These are phyloP conservation scores for Malus domestica DNA, from an alignment of 306 rosid species.

Conservation along the genomic window DNA sequence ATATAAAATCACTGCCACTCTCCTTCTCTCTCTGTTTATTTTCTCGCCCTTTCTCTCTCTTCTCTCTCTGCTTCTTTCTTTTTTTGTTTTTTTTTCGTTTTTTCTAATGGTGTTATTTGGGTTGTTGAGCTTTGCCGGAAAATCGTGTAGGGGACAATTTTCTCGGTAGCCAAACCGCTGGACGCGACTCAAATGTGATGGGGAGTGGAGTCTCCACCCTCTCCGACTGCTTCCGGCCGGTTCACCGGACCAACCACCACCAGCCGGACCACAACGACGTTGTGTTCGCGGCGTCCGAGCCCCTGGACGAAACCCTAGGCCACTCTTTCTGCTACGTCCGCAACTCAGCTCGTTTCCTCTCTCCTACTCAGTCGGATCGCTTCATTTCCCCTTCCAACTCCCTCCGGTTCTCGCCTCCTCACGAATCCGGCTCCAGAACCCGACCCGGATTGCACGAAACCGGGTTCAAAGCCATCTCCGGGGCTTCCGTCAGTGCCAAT, in stretches of 20 bases:
- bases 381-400: slow-evolving; percentile 72
- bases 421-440: slow-evolving; percentile 26
- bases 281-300: slow-evolving; percentile 46
- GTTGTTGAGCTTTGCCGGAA: slow-evolving; percentile 40
- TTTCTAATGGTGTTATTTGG: slow-evolving; percentile 12
- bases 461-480: slow-evolving; percentile 75
- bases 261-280: slow-evolving; percentile 24
- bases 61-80: background rate
- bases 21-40: slow-evolving; percentile 5
- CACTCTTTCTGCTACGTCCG: slow-evolving; percentile 94
- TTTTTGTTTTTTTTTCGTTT: background rate
- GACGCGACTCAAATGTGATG: slow-evolving; percentile 76
- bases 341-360: slow-evolving; percentile 75
- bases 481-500: slow-evolving; percentile 95
- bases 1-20: slow-evolving; percentile 9
- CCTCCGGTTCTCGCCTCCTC: slow-evolving; percentile 80
- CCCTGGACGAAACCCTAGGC: slow-evolving; percentile 93
- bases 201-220: slow-evolving; percentile 71
- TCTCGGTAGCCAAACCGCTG: slow-evolving; percentile 30
- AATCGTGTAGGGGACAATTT: slow-evolving; percentile 13
- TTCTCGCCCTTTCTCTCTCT: slow-evolving; percentile 1
- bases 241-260: slow-evolving; percentile 25
- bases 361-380: slow-evolving; percentile 80
- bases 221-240: slow-evolving; percentile 63
- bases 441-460: slow-evolving; percentile 64